These are phyloP conservation scores for Nematodospora valgi DNA, from an alignment of 805 yeast species.

Conservation along the genomic window DNA sequence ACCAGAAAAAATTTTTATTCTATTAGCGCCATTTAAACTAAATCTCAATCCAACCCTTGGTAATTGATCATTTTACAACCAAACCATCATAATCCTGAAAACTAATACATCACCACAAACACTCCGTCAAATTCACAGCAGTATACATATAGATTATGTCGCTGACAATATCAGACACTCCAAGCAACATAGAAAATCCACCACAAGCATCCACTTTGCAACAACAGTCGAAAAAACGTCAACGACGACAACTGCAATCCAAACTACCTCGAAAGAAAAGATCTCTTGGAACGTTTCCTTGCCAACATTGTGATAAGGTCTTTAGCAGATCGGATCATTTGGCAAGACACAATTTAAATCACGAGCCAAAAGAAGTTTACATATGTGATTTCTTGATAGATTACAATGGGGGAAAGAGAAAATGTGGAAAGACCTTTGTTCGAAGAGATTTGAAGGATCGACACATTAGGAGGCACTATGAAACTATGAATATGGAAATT, in stretches of 20 bases:
- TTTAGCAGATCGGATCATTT: conserved; percentile 64
- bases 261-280: conserved; percentile 20
- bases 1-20: too few species aligned
- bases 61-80: too few species aligned
- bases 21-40: too few species aligned
- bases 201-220: too few species aligned
- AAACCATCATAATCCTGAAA: too few species aligned
- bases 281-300: conserved; percentile 29
- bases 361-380: conserved; percentile 50
- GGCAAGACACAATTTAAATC: conserved; percentile 62
- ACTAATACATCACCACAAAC: too few species aligned
- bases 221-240: too few species aligned
- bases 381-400: conserved; percentile 50
- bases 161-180: too few species aligned
- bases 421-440: conserved; percentile 61
- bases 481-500: conserved; percentile 4
- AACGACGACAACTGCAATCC: conserved; percentile 2
- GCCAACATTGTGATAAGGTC: conserved; percentile 49
- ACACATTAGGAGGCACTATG: conserved; percentile 30
- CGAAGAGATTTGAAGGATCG: conserved; percentile 52
- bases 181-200: too few species aligned
- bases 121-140: too few species aligned
- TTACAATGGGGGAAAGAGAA: conserved; percentile 32
- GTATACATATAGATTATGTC: too few species aligned
- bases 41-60: too few species aligned